These are phyloP conservation scores for Aspergillus conjunctus DNA, from an alignment of 495 filamentous ascomycete genomes.

Conservation along the genomic window DNA sequence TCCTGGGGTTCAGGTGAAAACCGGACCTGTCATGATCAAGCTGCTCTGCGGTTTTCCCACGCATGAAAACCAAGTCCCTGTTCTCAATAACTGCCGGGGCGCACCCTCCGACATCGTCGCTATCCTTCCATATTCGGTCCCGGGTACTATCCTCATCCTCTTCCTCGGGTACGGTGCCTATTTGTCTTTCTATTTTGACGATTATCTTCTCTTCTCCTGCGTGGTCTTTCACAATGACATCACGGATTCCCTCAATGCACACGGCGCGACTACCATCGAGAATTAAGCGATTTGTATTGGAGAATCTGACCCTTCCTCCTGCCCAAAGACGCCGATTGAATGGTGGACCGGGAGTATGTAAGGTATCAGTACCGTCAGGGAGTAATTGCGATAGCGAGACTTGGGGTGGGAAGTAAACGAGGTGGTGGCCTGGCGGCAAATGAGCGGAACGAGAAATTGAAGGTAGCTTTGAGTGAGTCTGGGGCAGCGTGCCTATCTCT, in stretches of 20 bases:
- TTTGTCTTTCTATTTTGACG: constrained; percentile 57
- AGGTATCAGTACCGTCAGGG: constrained; percentile 70
- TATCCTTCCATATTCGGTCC: constrained; percentile 46
- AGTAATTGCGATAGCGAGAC: constrained; percentile 58
- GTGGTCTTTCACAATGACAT: constrained; percentile 58
- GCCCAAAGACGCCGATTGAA: constrained; percentile 80
- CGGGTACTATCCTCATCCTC: constrained; percentile 41
- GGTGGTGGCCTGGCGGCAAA: constrained; percentile 58
- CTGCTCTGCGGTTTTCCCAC: constrained; percentile 41
- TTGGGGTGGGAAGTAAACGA: constrained; percentile 73
- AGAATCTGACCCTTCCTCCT: constrained; percentile 57
- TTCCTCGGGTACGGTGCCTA: constrained; percentile 41
- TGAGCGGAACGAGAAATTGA: constrained; percentile 36
- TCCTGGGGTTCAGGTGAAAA: constrained; percentile 32
- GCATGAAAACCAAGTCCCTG: constrained; percentile 65
- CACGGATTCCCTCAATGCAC: constrained; percentile 66
- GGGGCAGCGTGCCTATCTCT: background rate
- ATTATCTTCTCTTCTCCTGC: constrained; percentile 61
- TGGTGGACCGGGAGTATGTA: constrained; percentile 66
- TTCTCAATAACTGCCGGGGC: constrained; percentile 50
- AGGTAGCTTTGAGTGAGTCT: constrained; percentile 31
- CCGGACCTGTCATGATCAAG: constrained; percentile 31
- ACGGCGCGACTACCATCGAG: constrained; percentile 55
- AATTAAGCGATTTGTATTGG: constrained; percentile 23
- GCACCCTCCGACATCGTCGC: constrained; percentile 39